Evolutionary conservation across 164 flowering plant genomes (phyloP), one percentile per base, ranked within the genome.

Genomic region (Sextonia rubra): DNA sequence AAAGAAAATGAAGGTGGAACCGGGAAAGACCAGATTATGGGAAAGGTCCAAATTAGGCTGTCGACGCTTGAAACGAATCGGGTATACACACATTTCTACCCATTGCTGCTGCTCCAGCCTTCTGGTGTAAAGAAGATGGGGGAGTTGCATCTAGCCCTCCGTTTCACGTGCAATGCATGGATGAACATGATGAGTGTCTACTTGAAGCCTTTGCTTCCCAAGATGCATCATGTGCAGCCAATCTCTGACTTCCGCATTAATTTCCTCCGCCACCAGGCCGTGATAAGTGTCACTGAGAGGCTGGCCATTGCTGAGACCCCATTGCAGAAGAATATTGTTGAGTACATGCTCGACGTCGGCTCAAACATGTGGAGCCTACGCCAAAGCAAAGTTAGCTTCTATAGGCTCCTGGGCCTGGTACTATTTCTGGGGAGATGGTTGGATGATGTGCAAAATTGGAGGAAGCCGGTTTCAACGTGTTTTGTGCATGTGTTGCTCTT

Each of bases 281-380:
- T 83, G 80, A 89, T 83, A 73, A 86, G 87, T 47, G 94, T 92
- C 17, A 87, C 93, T 1, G 80, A 81, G 0, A 70, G 96, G 70
- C 86, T 92, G 0, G 71, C 77, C 25, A 81, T 94, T 6, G 84
- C 94, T 3, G 98, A 92, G 85, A 97, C 98, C 3, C 97, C 94
- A 0, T 85, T 92, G 14, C 78, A 90, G 71, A 78, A 79, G 17
- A 94, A 92, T 78, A 78, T 76, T 0, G 91, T 92, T 6, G 92
- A 85, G 81, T 92, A 88, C 84, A 90, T 92, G 94, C 82, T 92
- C n/a, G 94, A 91, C 74, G 86, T 85, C 9, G 94, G 88, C 72
- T 74, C 64, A 79, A 87, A 91, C 76, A 84, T 91, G 94, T 92
- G 84, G 84, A 86, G 90, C 71, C 78, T 89, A 47, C 82, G 97